Evolutionary conservation across 352 stramenopile species (phyloP), one percentile per base, ranked within the genome.

Genomic region (Phytopythium mirpurense): DNA sequence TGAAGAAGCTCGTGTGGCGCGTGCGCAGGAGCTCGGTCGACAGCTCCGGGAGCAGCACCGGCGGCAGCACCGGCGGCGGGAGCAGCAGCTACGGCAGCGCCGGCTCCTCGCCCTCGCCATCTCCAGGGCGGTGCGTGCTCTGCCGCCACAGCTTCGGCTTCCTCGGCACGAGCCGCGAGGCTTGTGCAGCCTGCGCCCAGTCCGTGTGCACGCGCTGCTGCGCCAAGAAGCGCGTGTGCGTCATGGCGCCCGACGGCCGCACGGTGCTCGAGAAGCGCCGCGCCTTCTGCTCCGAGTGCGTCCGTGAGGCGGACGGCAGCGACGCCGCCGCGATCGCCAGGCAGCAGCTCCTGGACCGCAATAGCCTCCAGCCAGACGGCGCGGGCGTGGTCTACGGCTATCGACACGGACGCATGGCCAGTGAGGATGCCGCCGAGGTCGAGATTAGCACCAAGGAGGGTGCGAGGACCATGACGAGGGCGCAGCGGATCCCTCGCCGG

Each of bases 1-100:
- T 73, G 61, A 73, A 73, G 51, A 73, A 73, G 45, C 61, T 73
- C 24, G 55, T 32, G 32, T 70, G 65, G 61, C 58, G 69, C 18
- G 38, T 73, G 10, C 65, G 62, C 26, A 67, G 70, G 42, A 65
- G 61, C 51, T 63, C 40, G 16, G 38, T 55, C 16, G 57, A 67
- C 37, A 53, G 31, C 31, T 34, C 1, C n/a, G n/a, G 23, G 19
- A 50, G 43, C 7, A 42, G 29, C 46, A 52, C 31, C 46, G 27
- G 19, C 18, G 46, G 46, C 1, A 53, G 31, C 31, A 53, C 16
- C 44, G 27, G 44, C 5, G 14, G 29, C 44, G n/a, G 44, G 11
- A 51, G 44, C 40, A 31, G 40, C 40, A 46, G 40, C 29, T 32
- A 10, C 29, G 29, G 29, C 18, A 51, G 44, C 44, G 10, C 29